Conservation (phyloP, 805 yeast genomes). For the Candida broadrunensis region DNA sequence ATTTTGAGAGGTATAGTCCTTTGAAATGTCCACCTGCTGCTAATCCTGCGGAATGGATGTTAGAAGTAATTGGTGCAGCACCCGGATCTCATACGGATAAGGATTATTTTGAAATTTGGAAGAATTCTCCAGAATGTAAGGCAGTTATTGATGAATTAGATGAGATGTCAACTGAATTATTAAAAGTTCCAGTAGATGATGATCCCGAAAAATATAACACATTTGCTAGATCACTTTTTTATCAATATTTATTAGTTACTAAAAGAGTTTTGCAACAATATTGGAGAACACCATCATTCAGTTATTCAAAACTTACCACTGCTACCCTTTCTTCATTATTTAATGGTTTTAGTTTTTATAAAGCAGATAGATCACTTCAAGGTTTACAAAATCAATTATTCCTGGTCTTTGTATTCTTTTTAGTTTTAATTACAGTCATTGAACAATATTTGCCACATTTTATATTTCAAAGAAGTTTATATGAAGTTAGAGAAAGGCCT, state of each 20-base stretch:
- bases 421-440: constrained; percentile 52
- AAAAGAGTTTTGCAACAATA: constrained; percentile 38
- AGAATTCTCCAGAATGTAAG: constrained; percentile 43
- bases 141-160: constrained; percentile 48
- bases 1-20: constrained; percentile 67
- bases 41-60: constrained; percentile 60
- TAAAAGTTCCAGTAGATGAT: constrained; percentile 15
- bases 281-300: constrained; percentile 30
- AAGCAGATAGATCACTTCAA: constrained; percentile 36
- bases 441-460: constrained; percentile 59
- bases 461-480: constrained; percentile 59
- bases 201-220: constrained; percentile 10
- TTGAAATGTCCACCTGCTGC: constrained; percentile 64
- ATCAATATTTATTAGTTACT: constrained; percentile 19
- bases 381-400: constrained; percentile 68
- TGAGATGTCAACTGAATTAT: constrained; percentile 15
- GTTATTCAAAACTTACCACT: constrained; percentile 49
- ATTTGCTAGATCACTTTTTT: constrained; percentile 15
- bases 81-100: constrained; percentile 25
- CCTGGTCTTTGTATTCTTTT: constrained; percentile 65
- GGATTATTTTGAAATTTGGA: constrained; percentile 23
- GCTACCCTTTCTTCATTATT: constrained; percentile 49
- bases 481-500: constrained; percentile 73
- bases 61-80: constrained; percentile 26
- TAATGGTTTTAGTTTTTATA: constrained; percentile 66